These are phyloP conservation scores for Fusarium coffeatum DNA, from an alignment of 2,329 filamentous ascomycete genomes.

Conservation along the genomic window DNA sequence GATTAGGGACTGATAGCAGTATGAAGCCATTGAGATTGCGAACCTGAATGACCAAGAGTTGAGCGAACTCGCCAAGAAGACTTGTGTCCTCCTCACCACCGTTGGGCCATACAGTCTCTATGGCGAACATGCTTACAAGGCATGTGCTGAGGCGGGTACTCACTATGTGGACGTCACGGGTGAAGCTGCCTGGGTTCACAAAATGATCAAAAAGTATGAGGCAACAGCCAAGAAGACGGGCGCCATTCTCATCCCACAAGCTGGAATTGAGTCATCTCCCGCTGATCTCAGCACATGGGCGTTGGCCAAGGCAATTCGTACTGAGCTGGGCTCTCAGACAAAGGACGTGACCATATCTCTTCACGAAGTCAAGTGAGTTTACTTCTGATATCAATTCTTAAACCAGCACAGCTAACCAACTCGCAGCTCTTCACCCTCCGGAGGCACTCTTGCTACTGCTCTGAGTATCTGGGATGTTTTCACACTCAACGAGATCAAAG, in stretches of 20 bases:
- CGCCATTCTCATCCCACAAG: conserved; percentile 70
- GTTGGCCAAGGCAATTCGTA: conserved; percentile 62
- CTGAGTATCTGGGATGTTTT: conserved; percentile 69
- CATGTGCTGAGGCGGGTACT: conserved; percentile 71
- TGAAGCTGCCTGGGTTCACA: conserved; percentile 67
- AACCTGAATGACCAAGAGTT: conserved; percentile 60
- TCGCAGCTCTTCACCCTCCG: conserved; percentile 60
- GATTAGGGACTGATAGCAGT: not conserved
- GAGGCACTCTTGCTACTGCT: conserved; percentile 76
- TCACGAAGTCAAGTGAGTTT: conserved; percentile 55
- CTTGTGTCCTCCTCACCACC: conserved; percentile 66
- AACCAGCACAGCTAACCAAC: conserved; percentile 12
- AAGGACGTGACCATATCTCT: conserved; percentile 66
- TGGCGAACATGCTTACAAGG: conserved; percentile 69
- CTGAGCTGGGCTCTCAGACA: conserved; percentile 61
- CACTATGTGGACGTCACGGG: conserved; percentile 74
- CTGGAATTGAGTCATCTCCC: conserved; percentile 71
- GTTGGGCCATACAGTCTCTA: conserved; percentile 69
- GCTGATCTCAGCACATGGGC: conserved; percentile 69
- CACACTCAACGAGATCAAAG: conserved; percentile 59
- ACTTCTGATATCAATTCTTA: not conserved
- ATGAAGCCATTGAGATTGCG: conserved; percentile 64
- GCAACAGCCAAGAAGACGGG: conserved; percentile 63
- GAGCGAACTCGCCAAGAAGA: conserved; percentile 64
- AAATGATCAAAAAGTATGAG: conserved; percentile 71